Evolutionary conservation across 1,139 yeast species (phyloP).

Genomic region (Candida tetrigidarum): DNA sequence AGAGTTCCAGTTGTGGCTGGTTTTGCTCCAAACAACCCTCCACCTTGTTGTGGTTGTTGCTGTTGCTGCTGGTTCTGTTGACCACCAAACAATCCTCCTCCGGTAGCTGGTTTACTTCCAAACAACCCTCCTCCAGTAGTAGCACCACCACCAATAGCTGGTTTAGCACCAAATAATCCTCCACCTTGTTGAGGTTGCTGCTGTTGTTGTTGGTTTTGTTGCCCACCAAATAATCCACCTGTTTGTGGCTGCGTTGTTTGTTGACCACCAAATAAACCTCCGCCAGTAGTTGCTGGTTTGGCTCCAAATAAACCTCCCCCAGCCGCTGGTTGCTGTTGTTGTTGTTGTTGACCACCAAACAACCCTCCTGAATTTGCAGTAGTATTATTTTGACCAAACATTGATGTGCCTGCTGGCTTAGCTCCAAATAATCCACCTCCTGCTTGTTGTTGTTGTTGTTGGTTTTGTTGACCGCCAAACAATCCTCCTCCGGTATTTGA

Average conservation of each 20-base stretch:
- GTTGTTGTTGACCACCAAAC: no score
- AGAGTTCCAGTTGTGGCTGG: slow-evolving; percentile 12
- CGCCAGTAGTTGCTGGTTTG: slow-evolving; percentile 15
- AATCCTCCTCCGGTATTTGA: slow-evolving; percentile 30
- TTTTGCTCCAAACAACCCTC: slow-evolving; percentile 27
- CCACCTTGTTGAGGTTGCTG: slow-evolving; percentile 18
- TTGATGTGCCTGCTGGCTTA: slow-evolving; percentile 18
- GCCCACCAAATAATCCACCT: slow-evolving; percentile 23
- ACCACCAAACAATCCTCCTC: slow-evolving; percentile 22
- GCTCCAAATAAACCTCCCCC: slow-evolving; percentile 14
- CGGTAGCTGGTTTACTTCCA: slow-evolving; percentile 26
- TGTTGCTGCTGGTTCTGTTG: slow-evolving; percentile 15
- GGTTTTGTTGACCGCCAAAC: slow-evolving; percentile 31
- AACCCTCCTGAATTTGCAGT: slow-evolving; percentile 10
- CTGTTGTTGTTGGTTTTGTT: slow-evolving; percentile 19
- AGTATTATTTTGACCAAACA: slow-evolving; percentile 18
- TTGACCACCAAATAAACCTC: slow-evolving; percentile 40
- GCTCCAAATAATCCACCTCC: slow-evolving; percentile 30
- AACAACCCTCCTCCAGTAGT: slow-evolving; percentile 33
- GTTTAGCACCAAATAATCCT: slow-evolving; percentile 22
- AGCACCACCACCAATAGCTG: slow-evolving; percentile 21
- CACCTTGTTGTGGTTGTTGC: slow-evolving; percentile 19
- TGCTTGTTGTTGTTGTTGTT: slow-evolving; percentile 13
- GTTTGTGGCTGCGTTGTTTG: slow-evolving; percentile 13
- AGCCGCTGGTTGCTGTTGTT: no score